These are phyloP conservation scores for Omphalea diandra DNA, from an alignment of 441 rosid genomes.

Conservation along the genomic window DNA sequence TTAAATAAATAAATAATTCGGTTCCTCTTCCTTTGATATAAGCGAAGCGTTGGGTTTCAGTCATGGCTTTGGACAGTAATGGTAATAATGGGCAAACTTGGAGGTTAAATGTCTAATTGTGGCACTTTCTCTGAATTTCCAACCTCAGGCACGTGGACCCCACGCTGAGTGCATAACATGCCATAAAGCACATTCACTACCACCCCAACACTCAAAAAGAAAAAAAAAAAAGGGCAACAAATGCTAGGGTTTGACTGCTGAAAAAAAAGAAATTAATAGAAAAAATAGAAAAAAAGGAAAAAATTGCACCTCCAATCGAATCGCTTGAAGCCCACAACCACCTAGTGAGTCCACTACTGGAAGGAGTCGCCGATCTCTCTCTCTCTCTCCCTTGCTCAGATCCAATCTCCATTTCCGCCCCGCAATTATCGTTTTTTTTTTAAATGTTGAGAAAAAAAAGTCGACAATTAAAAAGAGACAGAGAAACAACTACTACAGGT, in stretches of 20 bases:
- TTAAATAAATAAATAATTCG: no score
- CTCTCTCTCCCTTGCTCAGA: constrained; percentile 12
- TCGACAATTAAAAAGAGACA: constrained; percentile 14
- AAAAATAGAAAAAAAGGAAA: not conserved
- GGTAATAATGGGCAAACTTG: not conserved
- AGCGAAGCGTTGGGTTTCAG: no score
- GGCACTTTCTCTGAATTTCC: not conserved
- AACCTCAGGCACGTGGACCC: constrained; percentile 17
- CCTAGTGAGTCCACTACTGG: constrained; percentile 26
- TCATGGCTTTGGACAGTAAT: not conserved
- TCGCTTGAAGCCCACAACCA: constrained; percentile 42
- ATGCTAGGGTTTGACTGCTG: constrained; percentile 55
- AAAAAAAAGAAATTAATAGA: constrained; percentile 1
- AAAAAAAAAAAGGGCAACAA: constrained; percentile 19
- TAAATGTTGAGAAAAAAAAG: constrained; percentile 3
- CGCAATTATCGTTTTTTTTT: constrained; percentile 19
- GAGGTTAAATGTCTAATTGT: not conserved
- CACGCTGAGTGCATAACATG: constrained; percentile 1
- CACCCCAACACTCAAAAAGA: not conserved
- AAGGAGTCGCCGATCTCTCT: constrained; percentile 15
- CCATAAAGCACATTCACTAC: not conserved
- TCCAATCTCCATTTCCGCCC: constrained; percentile 16
- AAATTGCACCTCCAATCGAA: constrained; percentile 8
- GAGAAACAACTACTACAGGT: constrained; percentile 18
- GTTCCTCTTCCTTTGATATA: no score